These are phyloP conservation scores for Xylariales sp. DNA, from an alignment of 2,329 filamentous ascomycete genomes.

Conservation along the genomic window DNA sequence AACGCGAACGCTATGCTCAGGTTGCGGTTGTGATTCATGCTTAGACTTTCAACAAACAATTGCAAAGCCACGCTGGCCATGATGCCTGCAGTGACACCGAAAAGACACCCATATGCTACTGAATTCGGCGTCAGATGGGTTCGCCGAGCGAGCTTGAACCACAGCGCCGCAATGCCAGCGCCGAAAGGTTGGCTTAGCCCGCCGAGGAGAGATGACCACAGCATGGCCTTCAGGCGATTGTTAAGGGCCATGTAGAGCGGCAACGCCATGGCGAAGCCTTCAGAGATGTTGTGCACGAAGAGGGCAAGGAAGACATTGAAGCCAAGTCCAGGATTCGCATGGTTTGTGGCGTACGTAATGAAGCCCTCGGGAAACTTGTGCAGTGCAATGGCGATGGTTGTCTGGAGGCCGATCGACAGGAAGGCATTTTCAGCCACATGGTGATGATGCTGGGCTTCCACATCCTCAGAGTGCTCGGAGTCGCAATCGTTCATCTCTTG, in stretches of 20 bases:
- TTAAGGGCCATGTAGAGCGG: slow-evolving; percentile 88
- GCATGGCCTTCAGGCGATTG: slow-evolving; percentile 75
- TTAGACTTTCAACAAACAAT: slow-evolving; percentile 81
- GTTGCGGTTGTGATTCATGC: slow-evolving; percentile 73
- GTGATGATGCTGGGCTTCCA: slow-evolving; percentile 70
- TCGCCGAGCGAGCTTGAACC: slow-evolving; percentile 68
- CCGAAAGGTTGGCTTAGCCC: slow-evolving; percentile 85
- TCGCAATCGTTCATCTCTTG: slow-evolving; percentile 13
- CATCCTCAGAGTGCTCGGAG: slow-evolving; percentile 29
- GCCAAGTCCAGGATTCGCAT: slow-evolving; percentile 84
- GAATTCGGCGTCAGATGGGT: slow-evolving; percentile 45
- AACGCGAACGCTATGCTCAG: slow-evolving; percentile 79
- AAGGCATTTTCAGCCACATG: slow-evolving; percentile 95
- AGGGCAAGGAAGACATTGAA: slow-evolving; percentile 92
- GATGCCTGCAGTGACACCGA: slow-evolving; percentile 85
- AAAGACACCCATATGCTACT: slow-evolving; percentile 74
- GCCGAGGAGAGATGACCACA: slow-evolving; percentile 78
- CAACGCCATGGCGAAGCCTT: slow-evolving; percentile 91
- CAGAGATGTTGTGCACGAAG: slow-evolving; percentile 97
- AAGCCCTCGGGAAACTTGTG: slow-evolving; percentile 90
- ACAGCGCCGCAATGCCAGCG: slow-evolving; percentile 76
- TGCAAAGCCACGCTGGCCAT: slow-evolving; percentile 93
- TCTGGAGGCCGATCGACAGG: slow-evolving; percentile 91
- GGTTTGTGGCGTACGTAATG: slow-evolving; percentile 95
- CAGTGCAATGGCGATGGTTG: slow-evolving; percentile 87